Conservation (phyloP, 805 yeast species). For the Millerago galiae region DNA sequence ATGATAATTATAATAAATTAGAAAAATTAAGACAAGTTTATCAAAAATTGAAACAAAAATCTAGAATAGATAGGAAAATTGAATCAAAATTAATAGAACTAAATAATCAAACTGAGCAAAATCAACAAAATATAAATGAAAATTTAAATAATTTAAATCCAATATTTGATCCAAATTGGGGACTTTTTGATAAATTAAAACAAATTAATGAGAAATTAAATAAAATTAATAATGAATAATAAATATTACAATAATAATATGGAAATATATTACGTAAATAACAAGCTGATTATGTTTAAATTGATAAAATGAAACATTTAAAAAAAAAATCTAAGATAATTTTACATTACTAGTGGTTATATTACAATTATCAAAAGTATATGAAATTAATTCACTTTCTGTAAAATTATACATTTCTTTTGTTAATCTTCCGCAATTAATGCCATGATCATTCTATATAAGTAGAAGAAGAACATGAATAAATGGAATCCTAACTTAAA, state of each 20-base stretch:
- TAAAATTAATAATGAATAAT: too few species aligned
- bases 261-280: too few species aligned
- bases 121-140: slow-evolving; percentile 8
- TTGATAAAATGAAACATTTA: too few species aligned
- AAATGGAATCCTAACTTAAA: slow-evolving; percentile 87
- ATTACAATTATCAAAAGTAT: too few species aligned
- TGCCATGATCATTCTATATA: slow-evolving; percentile 94
- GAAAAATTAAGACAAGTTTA: slow-evolving; percentile 23
- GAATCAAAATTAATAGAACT: slow-evolving; percentile 8
- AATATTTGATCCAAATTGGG: slow-evolving; percentile 23
- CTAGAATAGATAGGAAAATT: slow-evolving; percentile 14
- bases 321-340: too few species aligned
- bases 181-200: slow-evolving; percentile 13
- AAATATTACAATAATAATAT: too few species aligned
- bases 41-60: slow-evolving; percentile 15
- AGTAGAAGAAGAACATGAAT: slow-evolving; percentile 88
- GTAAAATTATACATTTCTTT: not conserved
- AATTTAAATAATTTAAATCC: slow-evolving; percentile 25
- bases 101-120: not conserved
- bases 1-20: slow-evolving; percentile 18
- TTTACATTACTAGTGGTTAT: too few species aligned
- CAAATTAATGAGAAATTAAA: slow-evolving; percentile 9
- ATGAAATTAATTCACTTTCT: not conserved
- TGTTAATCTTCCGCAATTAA: slow-evolving; percentile 43
- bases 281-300: too few species aligned